Base-by-base conservation (phyloP, 2,329 filamentous ascomycete species). In the Scopulariopsis brevicaulis region DNA sequence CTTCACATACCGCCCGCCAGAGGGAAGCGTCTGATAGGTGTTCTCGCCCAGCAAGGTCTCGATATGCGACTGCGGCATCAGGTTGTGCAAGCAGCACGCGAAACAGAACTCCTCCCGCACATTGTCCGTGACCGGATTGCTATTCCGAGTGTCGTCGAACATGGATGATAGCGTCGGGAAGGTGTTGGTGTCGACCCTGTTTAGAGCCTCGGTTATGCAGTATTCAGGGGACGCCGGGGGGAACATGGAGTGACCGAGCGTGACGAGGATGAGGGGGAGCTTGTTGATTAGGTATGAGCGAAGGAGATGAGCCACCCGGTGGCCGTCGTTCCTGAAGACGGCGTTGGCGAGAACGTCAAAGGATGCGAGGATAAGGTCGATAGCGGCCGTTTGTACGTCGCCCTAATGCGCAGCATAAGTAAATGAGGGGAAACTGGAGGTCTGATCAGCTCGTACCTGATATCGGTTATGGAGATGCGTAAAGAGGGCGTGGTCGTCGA, bases 311-410 rank as follows among this genome's bases (percentile, higher is more conserved):
- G 89, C 88, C 6, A 78, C 75, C 58, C 77, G 77, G 50, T 73
- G 73, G 0, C 75, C 76, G 61, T 83, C 79, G 51, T 77, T 79
- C 6, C 78, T 83, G 63, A 94, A 89, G 62, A 93, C 88, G 5
- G 88, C 87, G 65, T 96, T 96, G 40, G 91, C 89, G 18, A 99
- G 77, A 5, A 95, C 81, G 65, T 97, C 92, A 66, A 99, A 97
- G 0, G 91, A 86, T 1, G 91, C 90, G 11, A 93, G 81, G 50
- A 97, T 87, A 1, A 97, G 77, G 65, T 96, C 91, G 57, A 90
- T 83, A 0, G 89, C 84, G 52, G 90, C 84, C 14, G 82, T 80
- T 69, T 93, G 87, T 50, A 88, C 79, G 65, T 96, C 88, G 46
- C 87, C 87, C 81, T 91, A 58, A 4, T 7, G 20, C 8, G 46